These are phyloP conservation scores for Aspergillus melleus DNA, from an alignment of 2,329 filamentous ascomycete genomes.

Conservation along the genomic window DNA sequence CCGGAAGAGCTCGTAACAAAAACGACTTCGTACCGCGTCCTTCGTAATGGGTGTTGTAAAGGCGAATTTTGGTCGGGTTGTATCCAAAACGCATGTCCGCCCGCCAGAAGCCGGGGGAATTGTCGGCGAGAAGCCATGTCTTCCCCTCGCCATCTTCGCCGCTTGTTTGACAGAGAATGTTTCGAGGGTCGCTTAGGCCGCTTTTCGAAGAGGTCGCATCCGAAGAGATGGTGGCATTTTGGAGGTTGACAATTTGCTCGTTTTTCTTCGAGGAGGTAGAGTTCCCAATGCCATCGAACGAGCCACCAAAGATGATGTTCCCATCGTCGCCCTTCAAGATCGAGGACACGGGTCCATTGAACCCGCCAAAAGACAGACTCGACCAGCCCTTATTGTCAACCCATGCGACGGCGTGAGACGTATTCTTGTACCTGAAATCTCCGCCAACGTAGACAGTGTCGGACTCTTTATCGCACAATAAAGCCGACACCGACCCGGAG, in stretches of 20 bases:
- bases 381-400: conserved; percentile 66
- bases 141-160: conserved; percentile 68
- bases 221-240: conserved; percentile 71
- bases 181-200: conserved; percentile 73
- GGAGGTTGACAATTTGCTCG: conserved; percentile 80
- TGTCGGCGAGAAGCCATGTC: conserved; percentile 79
- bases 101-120: conserved; percentile 76
- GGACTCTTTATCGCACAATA: conserved; percentile 76
- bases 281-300: conserved; percentile 86
- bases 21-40: conserved; percentile 86
- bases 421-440: conserved; percentile 75
- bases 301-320: conserved; percentile 88
- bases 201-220: conserved; percentile 59
- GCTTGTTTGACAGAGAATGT: conserved; percentile 76
- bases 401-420: conserved; percentile 89
- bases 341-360: conserved; percentile 87
- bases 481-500: conserved; percentile 74
- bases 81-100: conserved; percentile 83
- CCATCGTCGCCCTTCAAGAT: conserved; percentile 78
- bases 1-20: conserved; percentile 79
- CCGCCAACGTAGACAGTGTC: conserved; percentile 90
- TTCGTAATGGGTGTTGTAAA: conserved; percentile 84
- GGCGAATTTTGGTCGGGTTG: conserved; percentile 77
- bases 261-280: conserved; percentile 59
- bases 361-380: conserved; percentile 85